These are phyloP conservation scores for Colletotrichum abscissum DNA, from an alignment of 2,329 filamentous ascomycete species.

Conservation along the genomic window DNA sequence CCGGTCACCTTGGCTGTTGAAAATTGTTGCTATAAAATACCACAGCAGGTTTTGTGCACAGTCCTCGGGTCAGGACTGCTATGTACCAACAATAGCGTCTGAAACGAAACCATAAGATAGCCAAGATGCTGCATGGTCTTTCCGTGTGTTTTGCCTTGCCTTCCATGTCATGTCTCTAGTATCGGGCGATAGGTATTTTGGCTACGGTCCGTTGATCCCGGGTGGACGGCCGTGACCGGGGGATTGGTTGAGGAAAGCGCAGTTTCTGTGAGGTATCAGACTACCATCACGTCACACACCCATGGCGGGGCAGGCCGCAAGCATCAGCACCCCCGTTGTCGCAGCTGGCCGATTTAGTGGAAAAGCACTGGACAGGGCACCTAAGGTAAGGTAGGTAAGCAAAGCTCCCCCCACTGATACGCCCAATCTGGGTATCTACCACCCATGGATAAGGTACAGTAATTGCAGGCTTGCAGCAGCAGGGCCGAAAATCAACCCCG, in stretches of 20 bases:
- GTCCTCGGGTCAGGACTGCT: neutral
- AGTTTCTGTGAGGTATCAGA: slow-evolving; percentile 18
- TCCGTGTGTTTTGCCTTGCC: neutral
- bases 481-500: slow-evolving; percentile 33
- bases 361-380: neutral
- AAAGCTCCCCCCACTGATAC: slow-evolving; percentile 31
- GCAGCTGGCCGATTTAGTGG: neutral
- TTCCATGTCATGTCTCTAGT: neutral
- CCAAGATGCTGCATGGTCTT: neutral
- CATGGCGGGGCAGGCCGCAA: slow-evolving; percentile 19
- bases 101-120: slow-evolving; percentile 17
- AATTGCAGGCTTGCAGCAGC: neutral
- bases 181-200: slow-evolving; percentile 2
- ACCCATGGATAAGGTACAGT: too few species aligned
- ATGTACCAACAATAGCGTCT: neutral
- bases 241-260: neutral
- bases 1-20: neutral
- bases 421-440: neutral
- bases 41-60: neutral
- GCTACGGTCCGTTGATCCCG: neutral
- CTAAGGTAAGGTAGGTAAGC: too few species aligned
- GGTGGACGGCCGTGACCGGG: neutral
- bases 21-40: neutral
- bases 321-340: neutral
- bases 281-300: slow-evolving; percentile 39